A percentile compares a stretch with the other conserved stretches of the same genome.
Evolutionary conservation across 2,329 filamentous ascomycete species (phyloP).

Genomic region (Aspergillus sp.): DNA sequence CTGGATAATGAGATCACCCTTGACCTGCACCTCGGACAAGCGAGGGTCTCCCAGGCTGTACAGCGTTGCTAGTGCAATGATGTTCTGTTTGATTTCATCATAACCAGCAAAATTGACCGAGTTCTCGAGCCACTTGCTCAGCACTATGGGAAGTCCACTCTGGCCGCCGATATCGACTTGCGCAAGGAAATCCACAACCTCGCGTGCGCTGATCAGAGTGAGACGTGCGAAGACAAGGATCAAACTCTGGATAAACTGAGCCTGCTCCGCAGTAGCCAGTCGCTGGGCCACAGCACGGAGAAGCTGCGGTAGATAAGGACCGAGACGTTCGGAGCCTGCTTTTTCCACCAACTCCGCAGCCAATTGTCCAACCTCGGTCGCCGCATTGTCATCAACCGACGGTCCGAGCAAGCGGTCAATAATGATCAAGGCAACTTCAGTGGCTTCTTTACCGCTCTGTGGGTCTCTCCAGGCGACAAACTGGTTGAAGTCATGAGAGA

Average conservation of each 20-base stretch:
- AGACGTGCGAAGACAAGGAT: slow-evolving; percentile 93
- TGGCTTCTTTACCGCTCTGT: slow-evolving; percentile 73
- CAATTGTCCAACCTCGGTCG: slow-evolving; percentile 92
- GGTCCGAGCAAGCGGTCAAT: slow-evolving; percentile 87
- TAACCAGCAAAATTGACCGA: slow-evolving; percentile 97
- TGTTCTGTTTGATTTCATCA: slow-evolving; percentile 94
- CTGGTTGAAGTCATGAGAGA: slow-evolving; percentile 86
- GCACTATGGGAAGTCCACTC: slow-evolving; percentile 83
- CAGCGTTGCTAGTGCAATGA: slow-evolving; percentile 88
- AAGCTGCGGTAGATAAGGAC: slow-evolving; percentile 84
- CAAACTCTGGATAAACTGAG: slow-evolving; percentile 90
- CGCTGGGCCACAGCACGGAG: slow-evolving; percentile 85
- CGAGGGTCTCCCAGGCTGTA: slow-evolving; percentile 84
- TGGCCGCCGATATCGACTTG: slow-evolving; percentile 74
- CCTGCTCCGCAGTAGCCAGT: slow-evolving; percentile 77
- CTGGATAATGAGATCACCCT: slow-evolving; percentile 84
- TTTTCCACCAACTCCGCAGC: slow-evolving; percentile 95
- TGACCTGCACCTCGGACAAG: slow-evolving; percentile 76
- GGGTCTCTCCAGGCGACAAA: slow-evolving; percentile 82
- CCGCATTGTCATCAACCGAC: slow-evolving; percentile 84
- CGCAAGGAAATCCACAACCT: slow-evolving; percentile 89
- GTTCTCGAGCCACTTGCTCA: slow-evolving; percentile 96
- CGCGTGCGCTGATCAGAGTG: slow-evolving; percentile 78
- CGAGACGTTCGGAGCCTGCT: slow-evolving; percentile 85
- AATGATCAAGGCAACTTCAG: slow-evolving; percentile 87